A percentile compares a stretch with the other conserved stretches of the same genome.
Conservation (phyloP, 768 basidiomycete species). For the Scleroderma citrinum region DNA sequence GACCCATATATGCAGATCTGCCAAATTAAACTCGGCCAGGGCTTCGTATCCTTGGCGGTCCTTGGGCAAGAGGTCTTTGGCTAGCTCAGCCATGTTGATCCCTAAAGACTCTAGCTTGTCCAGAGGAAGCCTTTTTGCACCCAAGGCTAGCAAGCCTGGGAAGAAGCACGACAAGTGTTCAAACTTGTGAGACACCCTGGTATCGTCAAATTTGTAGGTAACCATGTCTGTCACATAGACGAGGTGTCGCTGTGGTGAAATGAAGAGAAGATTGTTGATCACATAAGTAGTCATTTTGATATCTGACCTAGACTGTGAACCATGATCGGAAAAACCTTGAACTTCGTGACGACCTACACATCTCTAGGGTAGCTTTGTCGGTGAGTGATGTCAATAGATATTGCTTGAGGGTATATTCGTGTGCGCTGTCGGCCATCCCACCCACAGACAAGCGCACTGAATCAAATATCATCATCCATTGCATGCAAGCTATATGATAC, state of each 20-base stretch:
- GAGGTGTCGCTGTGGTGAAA: constrained; percentile 58
- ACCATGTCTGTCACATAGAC: constrained; percentile 61
- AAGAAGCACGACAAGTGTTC: constrained; percentile 79
- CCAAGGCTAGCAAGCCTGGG: constrained; percentile 69
- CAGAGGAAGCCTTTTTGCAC: constrained; percentile 55
- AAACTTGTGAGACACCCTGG: constrained; percentile 43
- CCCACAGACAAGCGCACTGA: constrained; percentile 53
- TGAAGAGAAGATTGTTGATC: constrained; percentile 55
- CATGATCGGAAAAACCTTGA: no score
- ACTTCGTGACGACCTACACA: constrained; percentile 51
- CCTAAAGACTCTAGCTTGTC: constrained; percentile 44
- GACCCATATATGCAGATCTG: constrained; percentile 66
- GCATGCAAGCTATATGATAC: neutral
- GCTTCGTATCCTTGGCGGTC: constrained; percentile 29
- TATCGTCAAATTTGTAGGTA: constrained; percentile 19
- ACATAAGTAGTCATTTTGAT: constrained; percentile 57
- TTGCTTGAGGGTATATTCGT: constrained; percentile 74
- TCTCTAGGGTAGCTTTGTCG: constrained; percentile 53
- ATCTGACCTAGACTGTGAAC: constrained; percentile 35
- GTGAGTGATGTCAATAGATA: constrained; percentile 60
- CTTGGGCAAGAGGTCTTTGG: constrained; percentile 15
- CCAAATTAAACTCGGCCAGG: constrained; percentile 45
- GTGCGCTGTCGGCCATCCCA: constrained; percentile 63
- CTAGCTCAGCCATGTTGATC: constrained; percentile 39
- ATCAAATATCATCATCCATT: neutral